Evolutionary conservation across 257 asterid species (phyloP), one percentile per base, ranked within the genome.

Genomic region (Penstemon barbatus): DNA sequence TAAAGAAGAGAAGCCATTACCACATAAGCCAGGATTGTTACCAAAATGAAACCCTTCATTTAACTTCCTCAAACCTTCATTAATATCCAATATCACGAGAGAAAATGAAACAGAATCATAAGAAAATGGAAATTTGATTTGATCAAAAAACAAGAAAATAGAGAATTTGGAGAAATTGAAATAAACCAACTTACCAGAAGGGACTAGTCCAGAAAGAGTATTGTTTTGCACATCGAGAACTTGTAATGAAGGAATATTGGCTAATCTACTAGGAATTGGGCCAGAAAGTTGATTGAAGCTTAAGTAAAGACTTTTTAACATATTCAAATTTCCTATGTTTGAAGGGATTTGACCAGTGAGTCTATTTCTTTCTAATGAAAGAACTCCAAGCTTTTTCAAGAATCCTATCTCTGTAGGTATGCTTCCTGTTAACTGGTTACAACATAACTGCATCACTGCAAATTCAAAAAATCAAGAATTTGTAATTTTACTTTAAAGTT

Each of bases 1-100:
- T 46, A 94, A 62, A 33, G 91, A 73, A 63, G 95, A 5, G 63
- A 91, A 77, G 18, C 92, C 98, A 65, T 72, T 44, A 37, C 97
- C 99, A 77, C 98, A 94, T 63, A 94, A 69, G 64, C 89, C 97
- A 42, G 91, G 85, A 68, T 91, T 94, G 69, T 85, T 83, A 39
- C 66, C 85, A 42, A 49, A 79, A 62, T 57, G 81, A 68, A 94
- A 87, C 13, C 83, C 85, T 49, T 74, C 87, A 33, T 77, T 81
- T 71, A 91, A 49, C 61, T 79, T 86, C 78, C 51, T 71, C 63
- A 94, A 77, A 65, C 76, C 99, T 94, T 79, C 88, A 86, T 61
- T 66, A 40, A 9, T 25, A 74, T 48, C 18, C 65, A 66, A 52
- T 8, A 15, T 6, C 36, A 8, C 15, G 3, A 49, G 54, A 4